Base-by-base conservation (phyloP, 2,329 filamentous ascomycete genomes). In the Fusarium piperis region DNA sequence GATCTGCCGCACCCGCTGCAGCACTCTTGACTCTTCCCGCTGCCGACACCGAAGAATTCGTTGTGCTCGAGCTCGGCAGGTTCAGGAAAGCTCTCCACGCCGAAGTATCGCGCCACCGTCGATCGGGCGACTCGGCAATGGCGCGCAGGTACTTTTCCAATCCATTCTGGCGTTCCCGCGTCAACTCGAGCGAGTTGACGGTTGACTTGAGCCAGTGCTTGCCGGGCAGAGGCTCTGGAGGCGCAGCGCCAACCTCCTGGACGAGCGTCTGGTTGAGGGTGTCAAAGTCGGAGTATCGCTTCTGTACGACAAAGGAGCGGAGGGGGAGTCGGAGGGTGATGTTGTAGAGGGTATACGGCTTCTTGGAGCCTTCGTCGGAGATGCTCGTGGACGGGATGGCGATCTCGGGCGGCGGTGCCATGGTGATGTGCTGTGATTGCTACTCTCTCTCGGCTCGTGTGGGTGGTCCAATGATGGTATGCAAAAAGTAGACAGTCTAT, bases 121-220 rank as follows among this genome's bases (percentile, higher is more conserved):
- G 86, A 79, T 96, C 93, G n/a, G 91, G 90, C 4, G 89, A 87
- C 67, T 90, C 90, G 55, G 93, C 91, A 66, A 96, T 92, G 39
- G 88, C 88, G 57, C 89, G 88, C 4, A 96, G 85, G 81, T 95
- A 96, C 48, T 83, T 81, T 79, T 95, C 92, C 11, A 96, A 86
- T 0, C 86, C 90, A 13, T 81, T 76, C 46, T 93, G 90, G n/a
- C 93, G 90, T 69, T 89, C 83, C 78, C 93, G 91, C 28, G 93
- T 92, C 48, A 94, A 86, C 55, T 91, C 88, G 20, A 91, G 85
- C 10, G 90, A 93, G 62, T 86, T 88, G 59, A 93, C 85, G 4
- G 93, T 95, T 11, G 90, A 90, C 67, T 91, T 89, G 78, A 95
- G 89, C 93, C 93, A 96, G 52, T 91, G 90, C 79, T 96, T 96